A percentile compares a stretch with the other conserved stretches of the same genome.
phyloP scores from a whole-genome alignment of 768 basidiomycete genomes.

The Tylopilus vinaceipallidus region DNA sequence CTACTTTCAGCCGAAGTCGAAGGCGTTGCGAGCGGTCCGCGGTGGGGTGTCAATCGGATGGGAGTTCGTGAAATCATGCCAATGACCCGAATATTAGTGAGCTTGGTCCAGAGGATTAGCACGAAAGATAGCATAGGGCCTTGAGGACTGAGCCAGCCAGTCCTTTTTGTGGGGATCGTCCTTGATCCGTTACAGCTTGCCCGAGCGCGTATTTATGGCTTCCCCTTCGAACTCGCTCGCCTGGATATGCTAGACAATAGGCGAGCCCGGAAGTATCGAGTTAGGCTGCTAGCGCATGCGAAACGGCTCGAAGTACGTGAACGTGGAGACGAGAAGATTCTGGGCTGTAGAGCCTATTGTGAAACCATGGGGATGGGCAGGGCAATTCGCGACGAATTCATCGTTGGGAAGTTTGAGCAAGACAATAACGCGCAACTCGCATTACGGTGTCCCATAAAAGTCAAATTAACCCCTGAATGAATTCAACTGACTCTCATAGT shows the following conservation, averaged over 20 bases:
- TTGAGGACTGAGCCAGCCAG: conserved; percentile 31
- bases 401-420: conserved; percentile 14
- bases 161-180: conserved; percentile 20
- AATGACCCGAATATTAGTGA: conserved; percentile 16
- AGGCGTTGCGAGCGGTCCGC: conserved; percentile 29
- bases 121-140: conserved; percentile 17
- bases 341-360: conserved; percentile 25
- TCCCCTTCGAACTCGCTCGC: neutral
- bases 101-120: conserved; percentile 17
- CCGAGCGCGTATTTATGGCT: conserved; percentile 23
- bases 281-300: neutral
- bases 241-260: conserved; percentile 22
- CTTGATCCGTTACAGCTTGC: conserved; percentile 5
- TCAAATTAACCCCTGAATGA: conserved; percentile 14
- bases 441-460: conserved; percentile 8
- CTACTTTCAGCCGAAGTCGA: conserved; percentile 16
- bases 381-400: conserved; percentile 1
- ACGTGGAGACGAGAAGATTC: conserved; percentile 17
- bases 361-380: conserved; percentile 29
- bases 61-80: conserved; percentile 28
- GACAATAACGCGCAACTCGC: conserved; percentile 21
- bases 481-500: too few species aligned
- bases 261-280: conserved; percentile 1
- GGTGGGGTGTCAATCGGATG: conserved; percentile 21
- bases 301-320: conserved; percentile 16